These are phyloP conservation scores for Heterobasidion annosum DNA, from an alignment of 1,284 basidiomycete species.

Conservation along the genomic window DNA sequence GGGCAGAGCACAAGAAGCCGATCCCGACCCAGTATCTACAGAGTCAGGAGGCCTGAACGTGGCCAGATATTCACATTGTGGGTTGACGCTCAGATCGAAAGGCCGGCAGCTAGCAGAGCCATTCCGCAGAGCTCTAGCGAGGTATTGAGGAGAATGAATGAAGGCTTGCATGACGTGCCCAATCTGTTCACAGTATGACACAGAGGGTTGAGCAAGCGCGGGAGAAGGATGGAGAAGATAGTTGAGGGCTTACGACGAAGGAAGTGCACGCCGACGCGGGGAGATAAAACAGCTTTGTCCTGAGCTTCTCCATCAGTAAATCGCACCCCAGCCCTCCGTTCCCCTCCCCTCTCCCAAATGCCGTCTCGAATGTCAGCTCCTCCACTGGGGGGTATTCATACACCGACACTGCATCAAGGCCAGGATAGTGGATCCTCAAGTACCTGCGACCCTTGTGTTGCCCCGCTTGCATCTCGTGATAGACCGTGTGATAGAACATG, in stretches of 20 bases:
- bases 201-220: not conserved
- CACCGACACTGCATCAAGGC: slow-evolving; percentile 4
- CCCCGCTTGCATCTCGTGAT: slow-evolving; percentile 3
- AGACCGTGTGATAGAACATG: slow-evolving; percentile 5
- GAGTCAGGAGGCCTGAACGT: not conserved
- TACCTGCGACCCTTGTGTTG: slow-evolving; percentile 3
- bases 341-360: not conserved
- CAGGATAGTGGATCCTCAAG: slow-evolving; percentile 5
- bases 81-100: slow-evolving; percentile 1
- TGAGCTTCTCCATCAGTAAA: not conserved
- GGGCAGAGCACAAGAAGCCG: not conserved
- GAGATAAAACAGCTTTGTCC: not conserved
- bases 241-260: slow-evolving; percentile 3
- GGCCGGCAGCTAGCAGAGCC: not conserved
- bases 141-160: not conserved
- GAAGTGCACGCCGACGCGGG: slow-evolving; percentile 8
- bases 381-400: slow-evolving; percentile 4
- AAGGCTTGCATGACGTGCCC: slow-evolving; percentile 7
- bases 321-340: not conserved
- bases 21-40: not conserved
- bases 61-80: slow-evolving; percentile 1
- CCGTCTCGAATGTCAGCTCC: not conserved
- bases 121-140: not conserved
- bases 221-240: not conserved
- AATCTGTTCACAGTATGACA: not conserved